Percentiles rank a stretch among this genome's conserved stretches.
phyloP scores from a whole-genome alignment of 78 protist species.

The Planoprotostelium fungivorum region DNA sequence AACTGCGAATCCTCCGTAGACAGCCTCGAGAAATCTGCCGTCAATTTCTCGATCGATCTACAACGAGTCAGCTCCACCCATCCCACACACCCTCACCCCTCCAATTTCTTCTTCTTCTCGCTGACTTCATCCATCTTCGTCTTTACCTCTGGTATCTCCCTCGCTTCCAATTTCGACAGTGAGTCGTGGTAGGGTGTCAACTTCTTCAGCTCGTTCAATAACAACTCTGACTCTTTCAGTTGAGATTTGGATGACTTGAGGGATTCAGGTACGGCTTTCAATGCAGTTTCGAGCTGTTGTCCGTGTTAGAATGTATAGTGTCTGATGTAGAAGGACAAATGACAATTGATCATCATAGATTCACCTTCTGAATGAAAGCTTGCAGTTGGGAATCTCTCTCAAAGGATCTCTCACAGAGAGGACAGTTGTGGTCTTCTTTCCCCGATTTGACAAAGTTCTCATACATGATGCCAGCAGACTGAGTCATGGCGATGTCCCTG shows the following conservation, averaged over 20 bases:
- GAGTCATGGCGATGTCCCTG: constrained; percentile 12
- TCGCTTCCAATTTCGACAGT: not conserved
- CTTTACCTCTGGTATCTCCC: not conserved
- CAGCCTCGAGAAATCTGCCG: not conserved
- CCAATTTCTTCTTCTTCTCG: not conserved
- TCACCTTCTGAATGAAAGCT: not conserved
- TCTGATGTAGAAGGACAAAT: constrained; percentile 10
- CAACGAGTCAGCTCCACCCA: too few species aligned
- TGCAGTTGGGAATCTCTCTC: not conserved
- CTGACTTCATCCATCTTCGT: not conserved
- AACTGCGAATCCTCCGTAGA: not conserved
- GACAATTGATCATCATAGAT: constrained; percentile 12
- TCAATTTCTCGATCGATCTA: not conserved
- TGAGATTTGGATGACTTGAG: not conserved
- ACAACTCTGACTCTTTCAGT: not conserved
- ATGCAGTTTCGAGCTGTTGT: not conserved
- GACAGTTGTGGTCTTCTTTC: constrained; percentile 17
- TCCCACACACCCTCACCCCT: not conserved
- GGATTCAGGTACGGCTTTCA: constrained; percentile 16
- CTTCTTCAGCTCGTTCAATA: not conserved
- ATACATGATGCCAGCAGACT: constrained; percentile 40
- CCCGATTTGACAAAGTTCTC: constrained; percentile 43
- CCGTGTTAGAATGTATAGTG: constrained; percentile 11
- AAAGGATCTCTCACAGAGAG: constrained; percentile 21
- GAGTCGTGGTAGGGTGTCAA: not conserved